Base-by-base conservation (phyloP, 495 filamentous ascomycete species). In the Sordaria brevicollis region DNA sequence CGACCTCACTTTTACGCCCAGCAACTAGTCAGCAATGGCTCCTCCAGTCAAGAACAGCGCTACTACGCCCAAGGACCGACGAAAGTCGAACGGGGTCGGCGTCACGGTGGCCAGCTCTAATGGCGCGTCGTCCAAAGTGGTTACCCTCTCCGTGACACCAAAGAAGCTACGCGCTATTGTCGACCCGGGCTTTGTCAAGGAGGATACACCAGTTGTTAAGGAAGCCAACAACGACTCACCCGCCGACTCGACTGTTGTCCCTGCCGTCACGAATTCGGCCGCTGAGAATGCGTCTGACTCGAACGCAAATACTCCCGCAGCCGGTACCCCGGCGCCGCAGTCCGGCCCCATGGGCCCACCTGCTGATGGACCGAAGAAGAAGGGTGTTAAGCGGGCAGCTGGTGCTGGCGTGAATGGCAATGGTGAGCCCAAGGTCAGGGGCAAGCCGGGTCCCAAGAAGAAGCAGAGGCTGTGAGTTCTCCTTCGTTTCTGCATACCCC, bases 371-470 rank as follows among this genome's bases (percentile, higher is more conserved):
- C 79, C 81, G 70, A 83, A 87, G 78, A 85, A 90, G 81, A 87
- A 91, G 85, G 81, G 88, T 67, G 76, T 84, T 77, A 74, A 83
- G 86, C 74, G 80, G 75, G 73, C 75, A 70, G 69, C 79, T 70
- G 72, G 67, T 38, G 78, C 81, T 66, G 82, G 67, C 68, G 83
- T 84, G 21, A 86, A 89, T 74, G 86, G 82, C 39, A 83, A 78
- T 57, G 81, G 81, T 35, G 77, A 80, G 67, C 73, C 73, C 33
- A 93, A 92, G 81, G 84, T 89, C 38, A 82, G 91, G 72, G 91
- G 92, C 69, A 94, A 97, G 83, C 94, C 95, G 7, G 93, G 93
- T 19, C 93, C 94, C 0, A 98, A 97, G 86, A 97, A 97, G 87
- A 94, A 94, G 80, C 89, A 91, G 73, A 89, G 88, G 86, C 81